Conservation (phyloP, 2,329 filamentous ascomycete genomes). For the Didymella exigua region DNA sequence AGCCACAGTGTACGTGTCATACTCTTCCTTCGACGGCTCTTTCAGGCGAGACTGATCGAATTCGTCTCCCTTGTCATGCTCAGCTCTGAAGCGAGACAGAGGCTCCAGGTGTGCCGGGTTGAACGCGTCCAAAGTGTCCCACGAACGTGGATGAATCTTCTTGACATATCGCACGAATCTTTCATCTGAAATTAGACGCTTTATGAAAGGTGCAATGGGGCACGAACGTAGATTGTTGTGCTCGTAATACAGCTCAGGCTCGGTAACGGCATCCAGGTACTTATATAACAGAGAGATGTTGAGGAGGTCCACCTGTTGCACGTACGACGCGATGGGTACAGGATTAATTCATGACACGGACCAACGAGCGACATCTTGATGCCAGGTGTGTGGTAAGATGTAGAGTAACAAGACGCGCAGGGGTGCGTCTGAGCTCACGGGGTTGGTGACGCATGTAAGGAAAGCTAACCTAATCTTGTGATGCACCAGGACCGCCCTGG, state of each 20-base stretch:
- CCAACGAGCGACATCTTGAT: not conserved
- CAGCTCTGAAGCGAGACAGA: not conserved
- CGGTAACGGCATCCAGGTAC: constrained; percentile 8
- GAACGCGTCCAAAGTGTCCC: not conserved
- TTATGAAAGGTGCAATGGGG: not conserved
- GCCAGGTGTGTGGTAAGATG: not conserved
- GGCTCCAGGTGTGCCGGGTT: not conserved
- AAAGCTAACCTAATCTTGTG: no score
- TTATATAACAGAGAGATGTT: constrained; percentile 20
- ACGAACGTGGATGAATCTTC: not conserved
- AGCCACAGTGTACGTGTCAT: not conserved
- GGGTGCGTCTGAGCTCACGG: not conserved
- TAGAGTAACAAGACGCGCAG: not conserved
- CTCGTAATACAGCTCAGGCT: constrained; percentile 21
- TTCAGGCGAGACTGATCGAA: not conserved
- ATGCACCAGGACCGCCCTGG: no score
- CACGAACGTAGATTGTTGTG: not conserved
- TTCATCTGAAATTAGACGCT: not conserved
- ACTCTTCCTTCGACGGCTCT: not conserved
- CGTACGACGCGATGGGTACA: constrained; percentile 15
- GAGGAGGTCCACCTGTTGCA: constrained; percentile 20
- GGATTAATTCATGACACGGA: constrained; percentile 19
- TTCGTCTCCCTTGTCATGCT: not conserved
- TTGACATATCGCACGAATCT: not conserved
- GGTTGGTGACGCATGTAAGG: no score